Base-by-base conservation (phyloP, 768 basidiomycete genomes). In the Trichaptum fuscoviolaceum region DNA sequence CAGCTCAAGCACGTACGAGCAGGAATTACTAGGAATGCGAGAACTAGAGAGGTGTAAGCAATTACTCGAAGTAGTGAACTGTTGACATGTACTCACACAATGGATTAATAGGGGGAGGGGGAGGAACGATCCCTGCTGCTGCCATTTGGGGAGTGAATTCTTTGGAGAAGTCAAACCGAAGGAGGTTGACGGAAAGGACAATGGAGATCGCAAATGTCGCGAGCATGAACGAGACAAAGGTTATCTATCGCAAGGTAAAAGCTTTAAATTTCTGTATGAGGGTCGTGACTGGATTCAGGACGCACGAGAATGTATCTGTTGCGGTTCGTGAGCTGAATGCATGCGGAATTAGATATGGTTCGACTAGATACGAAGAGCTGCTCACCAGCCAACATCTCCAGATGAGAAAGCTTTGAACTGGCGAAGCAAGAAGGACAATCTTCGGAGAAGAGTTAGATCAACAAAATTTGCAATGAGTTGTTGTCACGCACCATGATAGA, bases 331-430 rank as follows among this genome's bases (percentile, higher is more conserved):
- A 72, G 65, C 71, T 72, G 25, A 30, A 8, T 8, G 8, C 2
- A 30, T 30, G 42, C 15, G 10, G 42, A 2, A 52, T 52, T 52
- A 52, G 12, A 52, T 52, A 12, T 52, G 20, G 5, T 3, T 6
- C 15, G 12, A n/a, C 42, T 15, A 52, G 42, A 52, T 52, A 12
- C 42, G 20, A 52, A 15, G 17, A 26, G n/a, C 17, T n/a, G 24
- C 71, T 24, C 24, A 75, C 73, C 27, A 65, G 63, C 74, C 74
- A 74, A 64, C 74, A 75, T n/a, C 74, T 67, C 71, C 72, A 73
- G 35, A 69, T 73, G 20, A 73, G 68, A 63, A 74, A 75, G 1
- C 66, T 65, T 64, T 75, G 74, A n/a, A 75, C 70, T 0, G 74
- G 74, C 8, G 71, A 65, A 1, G 74, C 72, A 59, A 75, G 69